Evolutionary conservation across 176 grass and related monocot species (phyloP).

Genomic region (Oryza officinalis): DNA sequence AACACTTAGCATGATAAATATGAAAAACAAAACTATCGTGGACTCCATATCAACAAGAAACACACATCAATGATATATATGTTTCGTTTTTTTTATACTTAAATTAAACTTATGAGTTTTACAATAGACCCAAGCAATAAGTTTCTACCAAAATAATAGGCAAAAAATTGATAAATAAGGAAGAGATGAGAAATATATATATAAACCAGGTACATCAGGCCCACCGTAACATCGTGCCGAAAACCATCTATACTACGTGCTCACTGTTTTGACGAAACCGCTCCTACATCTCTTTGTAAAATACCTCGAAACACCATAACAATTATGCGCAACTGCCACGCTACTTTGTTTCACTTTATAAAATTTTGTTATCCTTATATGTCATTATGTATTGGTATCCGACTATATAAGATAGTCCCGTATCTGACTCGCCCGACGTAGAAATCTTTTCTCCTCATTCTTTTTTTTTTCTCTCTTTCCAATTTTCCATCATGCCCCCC

Average conservation of each 20-base stretch:
- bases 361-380: neutral
- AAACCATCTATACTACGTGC: neutral
- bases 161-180: too few species aligned
- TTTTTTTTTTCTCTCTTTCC: neutral
- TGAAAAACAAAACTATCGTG: too few species aligned
- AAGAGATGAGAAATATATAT: neutral
- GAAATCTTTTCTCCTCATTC: neutral
- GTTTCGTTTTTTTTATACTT: too few species aligned
- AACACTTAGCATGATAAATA: too few species aligned
- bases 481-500: neutral
- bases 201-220: neutral
- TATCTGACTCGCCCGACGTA: too few species aligned
- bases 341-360: too few species aligned
- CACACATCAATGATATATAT: too few species aligned
- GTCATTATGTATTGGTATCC: neutral
- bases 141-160: too few species aligned
- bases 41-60: too few species aligned
- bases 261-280: neutral
- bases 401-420: too few species aligned
- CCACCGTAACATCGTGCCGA: neutral
- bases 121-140: too few species aligned
- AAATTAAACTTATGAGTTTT: too few species aligned
- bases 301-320: neutral
- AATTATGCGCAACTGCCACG: neutral
- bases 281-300: neutral